A percentile compares a stretch with the other conserved stretches of the same genome.
phyloP scores from a whole-genome alignment of 208 protist species.

The Leishmania gerbilli region DNA sequence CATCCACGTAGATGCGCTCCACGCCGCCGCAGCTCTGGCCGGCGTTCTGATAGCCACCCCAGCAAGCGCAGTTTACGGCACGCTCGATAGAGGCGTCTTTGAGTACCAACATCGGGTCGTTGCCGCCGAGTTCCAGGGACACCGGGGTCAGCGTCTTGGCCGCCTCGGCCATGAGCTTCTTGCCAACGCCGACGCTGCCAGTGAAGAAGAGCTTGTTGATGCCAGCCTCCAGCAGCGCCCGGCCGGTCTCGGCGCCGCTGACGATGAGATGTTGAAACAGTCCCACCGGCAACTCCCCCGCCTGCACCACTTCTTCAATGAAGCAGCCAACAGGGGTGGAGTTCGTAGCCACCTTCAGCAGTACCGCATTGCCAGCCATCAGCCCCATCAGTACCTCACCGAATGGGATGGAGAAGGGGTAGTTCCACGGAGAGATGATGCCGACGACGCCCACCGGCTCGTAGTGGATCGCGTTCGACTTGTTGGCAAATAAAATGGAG shows the following conservation, averaged over 20 bases:
- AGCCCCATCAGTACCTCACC: conserved; percentile 80
- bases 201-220: conserved; percentile 89
- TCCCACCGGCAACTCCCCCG: conserved; percentile 54
- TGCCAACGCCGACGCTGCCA: conserved; percentile 79
- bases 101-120: conserved; percentile 83
- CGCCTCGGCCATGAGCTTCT: conserved; percentile 72
- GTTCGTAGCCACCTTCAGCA: conserved; percentile 78
- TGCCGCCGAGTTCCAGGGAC: conserved; percentile 86
- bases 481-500: conserved; percentile 75
- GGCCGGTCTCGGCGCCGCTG: conserved; percentile 40
- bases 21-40: conserved; percentile 83
- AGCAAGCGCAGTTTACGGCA: conserved; percentile 80
- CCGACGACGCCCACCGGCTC: conserved; percentile 83
- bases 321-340: conserved; percentile 60
- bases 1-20: conserved; percentile 78
- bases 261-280: conserved; percentile 71
- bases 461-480: conserved; percentile 74
- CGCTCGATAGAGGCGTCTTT: conserved; percentile 77
- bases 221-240: conserved; percentile 45
- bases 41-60: conserved; percentile 81
- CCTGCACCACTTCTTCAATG: conserved; percentile 62
- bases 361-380: conserved; percentile 82
- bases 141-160: conserved; percentile 76
- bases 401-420: conserved; percentile 86
- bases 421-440: conserved; percentile 91